Evolutionary conservation across 2,329 filamentous ascomycete genomes (phyloP), one percentile per base, ranked within the genome.

Genomic region (Furcasterigmium sp.): DNA sequence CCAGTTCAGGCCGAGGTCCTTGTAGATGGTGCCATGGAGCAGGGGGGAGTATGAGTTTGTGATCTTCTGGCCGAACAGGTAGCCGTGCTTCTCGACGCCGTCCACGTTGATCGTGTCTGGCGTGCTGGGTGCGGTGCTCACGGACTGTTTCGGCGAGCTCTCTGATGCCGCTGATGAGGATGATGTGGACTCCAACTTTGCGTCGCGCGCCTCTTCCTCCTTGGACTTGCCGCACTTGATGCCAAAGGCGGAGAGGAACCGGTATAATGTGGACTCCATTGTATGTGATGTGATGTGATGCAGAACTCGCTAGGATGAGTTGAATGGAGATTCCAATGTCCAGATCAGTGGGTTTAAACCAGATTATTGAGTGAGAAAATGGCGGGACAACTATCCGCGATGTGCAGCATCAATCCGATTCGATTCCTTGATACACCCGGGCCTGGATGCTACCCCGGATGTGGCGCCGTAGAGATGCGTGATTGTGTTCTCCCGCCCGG

Each of bases 61-160:
- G 49, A 81, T 66, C 47, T 78, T 78, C 51, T 74, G 67, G 47
- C 77, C 77, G 50, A 80, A 80, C 20, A 81, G 70, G 53, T 76
- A 79, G 39, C 72, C 71, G 50, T 76, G 71, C 20, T 62, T 63
- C 26, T 72, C 63, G 2, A 72, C 56, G 15, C 29, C 34, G 8
- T 42, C 21, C 9, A 35, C 32, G 32, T 18, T 19, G 32, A 17
- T 7, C n/a, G 32, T 15, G n/a, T n/a, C n/a, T 17, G 17, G n/a
- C 15, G 32, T 15, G 32, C 32, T 26, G n/a, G 32, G 32, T 17
- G 17, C 32, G 9, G 32, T 15, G 32, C 32, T 26, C 23, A 26
- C 32, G n/a, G n/a, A 18, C n/a, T 15, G 15, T 17, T 35, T 17
- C 10, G 17, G n/a, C 15, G 32, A 17, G n/a, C n/a, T 8, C n/a